Base-by-base conservation (phyloP, 2,329 filamentous ascomycete species). In the Dichotomopilus funicola region DNA sequence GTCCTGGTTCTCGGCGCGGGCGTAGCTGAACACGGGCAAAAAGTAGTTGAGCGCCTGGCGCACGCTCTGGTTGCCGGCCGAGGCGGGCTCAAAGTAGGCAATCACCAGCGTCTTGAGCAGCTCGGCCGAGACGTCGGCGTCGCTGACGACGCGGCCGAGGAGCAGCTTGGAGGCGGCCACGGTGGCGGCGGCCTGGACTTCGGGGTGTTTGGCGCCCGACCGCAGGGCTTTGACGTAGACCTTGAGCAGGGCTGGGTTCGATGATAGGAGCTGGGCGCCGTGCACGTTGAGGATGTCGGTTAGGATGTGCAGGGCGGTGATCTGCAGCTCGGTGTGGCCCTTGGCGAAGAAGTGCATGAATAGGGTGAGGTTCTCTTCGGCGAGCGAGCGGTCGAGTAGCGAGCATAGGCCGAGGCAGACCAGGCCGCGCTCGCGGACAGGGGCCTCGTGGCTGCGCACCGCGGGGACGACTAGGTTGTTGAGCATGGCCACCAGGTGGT, bases 291-390 rank as follows among this genome's bases (percentile, higher is more conserved):
- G 78, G 63, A 97, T 92, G 70, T 99, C 94, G 8, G 90, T 91
- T 36, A 99, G 80, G 59, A 96, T 95, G 61, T 97, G 90, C 36
- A 97, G 74, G 0, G 91, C 88, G 7, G 91, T 95, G 50, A 92
- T 88, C 70, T 97, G 92, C 41, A 99, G 78, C 0, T 87, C 85
- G 8, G 94, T 85, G 66, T 96, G 91, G 1, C 94, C 94, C 74
- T 95, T 96, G 71, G 78, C 88, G 73, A 95, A 96, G 75, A 95
- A 96, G 69, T 96, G 91, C 70, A 96, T 88, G 72, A 99, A 99
- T 3, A 99, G 80, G 0, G 84, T 87, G 61, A 97, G 76, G 68
- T 99, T 97, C 69, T 95, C 91, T 67, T 92, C 87, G 0, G 94
- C 94, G 27, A 97, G 82, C 7, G 90, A 89, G 72, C 90, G 89